Conservation (phyloP, 2,329 filamentous ascomycete genomes). For the Septoria petroselini region DNA sequence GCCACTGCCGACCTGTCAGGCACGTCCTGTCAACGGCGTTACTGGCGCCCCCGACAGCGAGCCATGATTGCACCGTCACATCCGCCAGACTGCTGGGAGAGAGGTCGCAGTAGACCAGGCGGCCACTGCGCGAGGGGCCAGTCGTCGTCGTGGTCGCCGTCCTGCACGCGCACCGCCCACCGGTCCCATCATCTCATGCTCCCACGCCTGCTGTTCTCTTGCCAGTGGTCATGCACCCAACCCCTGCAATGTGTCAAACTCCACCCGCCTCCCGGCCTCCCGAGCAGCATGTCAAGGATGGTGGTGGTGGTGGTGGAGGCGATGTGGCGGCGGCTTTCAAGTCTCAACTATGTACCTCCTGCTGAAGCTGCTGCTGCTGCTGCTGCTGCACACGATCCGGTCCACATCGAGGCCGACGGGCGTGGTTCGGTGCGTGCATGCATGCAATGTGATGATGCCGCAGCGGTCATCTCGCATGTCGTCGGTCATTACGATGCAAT, state of each 20-base stretch:
- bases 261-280: conserved; percentile 10
- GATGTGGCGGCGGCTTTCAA: not conserved
- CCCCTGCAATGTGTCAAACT: conserved; percentile 23
- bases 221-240: conserved; percentile 4
- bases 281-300: conserved; percentile 7
- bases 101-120: not conserved
- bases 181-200: too few relatives aligned
- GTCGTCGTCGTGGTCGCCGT: too few relatives aligned
- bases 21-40: conserved; percentile 29
- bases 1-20: conserved; percentile 26
- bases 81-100: not conserved
- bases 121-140: not conserved
- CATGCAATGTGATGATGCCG: too few relatives aligned
- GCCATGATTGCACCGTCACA: not conserved
- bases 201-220: too few relatives aligned
- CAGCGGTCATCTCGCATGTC: too few relatives aligned
- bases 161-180: not conserved
- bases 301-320: not conserved
- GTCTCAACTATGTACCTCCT: too few relatives aligned
- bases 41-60: conserved; percentile 16
- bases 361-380: too few relatives aligned
- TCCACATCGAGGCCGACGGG: too few relatives aligned
- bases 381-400: too few relatives aligned
- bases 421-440: too few relatives aligned
- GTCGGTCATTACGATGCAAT: too few relatives aligned